Base-by-base conservation (phyloP, 2,329 filamentous ascomycete genomes). In the Aphanocladium album region DNA sequence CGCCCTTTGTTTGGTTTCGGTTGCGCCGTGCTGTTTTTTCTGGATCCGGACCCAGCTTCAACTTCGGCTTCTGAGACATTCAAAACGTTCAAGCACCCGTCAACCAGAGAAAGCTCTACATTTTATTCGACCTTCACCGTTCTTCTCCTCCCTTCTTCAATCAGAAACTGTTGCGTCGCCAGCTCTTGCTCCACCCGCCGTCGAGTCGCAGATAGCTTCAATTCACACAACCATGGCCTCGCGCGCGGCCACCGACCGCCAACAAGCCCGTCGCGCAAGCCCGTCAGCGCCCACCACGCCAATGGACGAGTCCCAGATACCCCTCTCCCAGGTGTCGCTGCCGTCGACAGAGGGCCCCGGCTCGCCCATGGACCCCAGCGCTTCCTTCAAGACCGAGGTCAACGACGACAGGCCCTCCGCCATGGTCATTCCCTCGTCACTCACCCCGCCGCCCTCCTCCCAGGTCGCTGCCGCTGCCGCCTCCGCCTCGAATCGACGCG, bases 401-500 rank as follows among this genome's bases (percentile, higher is more conserved):
- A 80, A 78, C 67, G 80, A 83, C 60, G 79, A 81, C 51, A 71
- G 75, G 43, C 69, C 71, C 1, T 68, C 69, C 19, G 68, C 75
- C n/a, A 74, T 76, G 27, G 72, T 84, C 54, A 83, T 85, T 60
- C 81, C 82, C 5, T 85, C 83, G 2, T 85, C 83, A 25, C 71
- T 84, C 56, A 85, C 83, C 2, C 83, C 83, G 3, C 83, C 82
- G 25, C 82, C 82, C 0, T 84, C 81, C 1, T 83, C 81, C 1
- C 82, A 84, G 66, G 67, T 78, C 6, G 74, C 73, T 17, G 73
- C 71, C 33, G 68, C 67, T 54, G 70, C 33, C 33, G 33, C n/a
- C n/a, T n/a, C n/a, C n/a, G n/a, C n/a, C n/a, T n/a, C 52, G 66
- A 66, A 64, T 21, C 66, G 70, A 50, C 55, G 46, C 8, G 60